Conservation (phyloP, 2,329 filamentous ascomycete species). For the Cladosporium colombiae region DNA sequence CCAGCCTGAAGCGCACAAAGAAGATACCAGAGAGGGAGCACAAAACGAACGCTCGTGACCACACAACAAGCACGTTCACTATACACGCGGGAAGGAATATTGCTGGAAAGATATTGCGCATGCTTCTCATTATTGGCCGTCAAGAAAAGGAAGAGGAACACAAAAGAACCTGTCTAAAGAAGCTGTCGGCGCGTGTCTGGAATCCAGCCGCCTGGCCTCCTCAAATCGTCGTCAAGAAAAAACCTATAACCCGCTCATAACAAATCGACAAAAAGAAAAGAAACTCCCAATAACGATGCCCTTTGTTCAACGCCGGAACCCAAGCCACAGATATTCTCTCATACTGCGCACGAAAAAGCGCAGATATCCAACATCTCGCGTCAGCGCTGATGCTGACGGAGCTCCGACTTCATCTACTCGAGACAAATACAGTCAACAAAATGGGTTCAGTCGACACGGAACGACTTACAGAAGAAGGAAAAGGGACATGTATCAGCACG, state of each 20-base stretch:
- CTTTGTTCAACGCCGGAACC: slow-evolving; percentile 19
- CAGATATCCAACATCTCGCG: slow-evolving; percentile 21
- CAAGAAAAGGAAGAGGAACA: slow-evolving; percentile 1
- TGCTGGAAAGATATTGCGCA: slow-evolving; percentile 17
- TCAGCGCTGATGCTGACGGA: slow-evolving; percentile 10
- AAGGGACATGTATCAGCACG: slow-evolving; percentile 2
- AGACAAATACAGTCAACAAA: slow-evolving; percentile 17
- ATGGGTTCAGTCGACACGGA: slow-evolving; percentile 2
- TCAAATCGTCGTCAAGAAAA: slow-evolving; percentile 14
- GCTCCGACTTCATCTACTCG: slow-evolving; percentile 15
- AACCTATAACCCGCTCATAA: slow-evolving; percentile 12
- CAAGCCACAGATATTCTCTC: slow-evolving; percentile 19
- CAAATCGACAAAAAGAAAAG: slow-evolving; percentile 1
- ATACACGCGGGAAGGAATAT: not conserved
- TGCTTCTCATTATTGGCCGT: slow-evolving; percentile 21
- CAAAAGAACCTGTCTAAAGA: slow-evolving; percentile 18
- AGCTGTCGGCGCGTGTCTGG: slow-evolving; percentile 19
- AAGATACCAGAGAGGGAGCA: slow-evolving; percentile 34
- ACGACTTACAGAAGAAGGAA: slow-evolving; percentile 10
- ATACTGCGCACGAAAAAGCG: slow-evolving; percentile 19
- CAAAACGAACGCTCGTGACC: slow-evolving; percentile 18
- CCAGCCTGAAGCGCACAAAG: slow-evolving; percentile 47
- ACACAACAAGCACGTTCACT: not conserved
- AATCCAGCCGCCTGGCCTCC: slow-evolving; percentile 6
- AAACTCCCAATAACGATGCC: slow-evolving; percentile 12